A percentile compares a stretch with the other conserved stretches of the same genome.
Evolutionary conservation across 768 basidiomycete genomes (phyloP).

Genomic region (Suillus ampliporus): DNA sequence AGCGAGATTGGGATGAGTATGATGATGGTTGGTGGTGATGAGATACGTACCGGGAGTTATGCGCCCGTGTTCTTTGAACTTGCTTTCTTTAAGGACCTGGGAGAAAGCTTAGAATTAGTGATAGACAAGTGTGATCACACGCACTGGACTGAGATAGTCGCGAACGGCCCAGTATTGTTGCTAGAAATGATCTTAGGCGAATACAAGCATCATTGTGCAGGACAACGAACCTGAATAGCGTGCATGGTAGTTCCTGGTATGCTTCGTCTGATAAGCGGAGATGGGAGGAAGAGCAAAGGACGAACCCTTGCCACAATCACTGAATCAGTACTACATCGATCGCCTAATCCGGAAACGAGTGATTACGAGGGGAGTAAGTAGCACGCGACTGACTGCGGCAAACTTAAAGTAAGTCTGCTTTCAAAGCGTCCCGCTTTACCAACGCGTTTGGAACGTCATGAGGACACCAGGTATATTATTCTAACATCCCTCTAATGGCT

Average conservation of each 20-base stretch:
- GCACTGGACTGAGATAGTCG: conserved; percentile 90
- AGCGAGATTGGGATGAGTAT: conserved; percentile 19
- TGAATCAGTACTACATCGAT: conserved; percentile 30
- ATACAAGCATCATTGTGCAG: conserved; percentile 2
- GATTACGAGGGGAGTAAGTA: conserved; percentile 6
- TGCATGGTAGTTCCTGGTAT: conserved; percentile 42
- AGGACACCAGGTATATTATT: conserved; percentile 8
- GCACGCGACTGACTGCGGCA: not conserved
- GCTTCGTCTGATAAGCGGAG: conserved; percentile 15
- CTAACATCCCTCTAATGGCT: conserved; percentile 1
- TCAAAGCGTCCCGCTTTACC: no score
- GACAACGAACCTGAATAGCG: conserved; percentile 48
- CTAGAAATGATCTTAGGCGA: conserved; percentile 44
- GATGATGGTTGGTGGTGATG: not conserved
- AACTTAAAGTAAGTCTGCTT: not conserved
- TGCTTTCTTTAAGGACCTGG: conserved; percentile 95
- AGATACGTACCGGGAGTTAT: conserved; percentile 82
- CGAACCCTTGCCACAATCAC: conserved; percentile 32
- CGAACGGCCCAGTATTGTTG: conserved; percentile 93
- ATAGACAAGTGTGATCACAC: conserved; percentile 36
- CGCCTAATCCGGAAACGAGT: conserved; percentile 36
- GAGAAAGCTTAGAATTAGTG: conserved; percentile 30
- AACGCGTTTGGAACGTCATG: not conserved
- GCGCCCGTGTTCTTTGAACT: conserved; percentile 98
- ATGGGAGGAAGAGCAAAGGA: conserved; percentile 27